Evolutionary conservation across 371 early-diverging fungal species (phyloP), one percentile per base, ranked within the genome.

Genomic region (Mucor racemosus): DNA sequence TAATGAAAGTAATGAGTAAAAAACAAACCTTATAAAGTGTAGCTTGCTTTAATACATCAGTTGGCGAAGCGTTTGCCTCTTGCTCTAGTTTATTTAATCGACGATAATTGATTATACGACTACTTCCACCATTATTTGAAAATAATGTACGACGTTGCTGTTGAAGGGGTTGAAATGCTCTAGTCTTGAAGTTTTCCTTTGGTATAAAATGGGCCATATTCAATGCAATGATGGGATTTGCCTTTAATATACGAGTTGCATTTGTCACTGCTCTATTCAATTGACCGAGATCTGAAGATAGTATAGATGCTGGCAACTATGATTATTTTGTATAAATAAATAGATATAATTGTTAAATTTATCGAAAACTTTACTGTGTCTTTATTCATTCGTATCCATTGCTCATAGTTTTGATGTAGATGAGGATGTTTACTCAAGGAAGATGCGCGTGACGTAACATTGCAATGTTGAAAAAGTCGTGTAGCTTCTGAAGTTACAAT

Each of bases 11-110:
- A 35, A 48, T 10, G 10, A 38, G 58, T n/a, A 33, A 39, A 38
- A 44, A 14, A 9, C 17, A 26, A 77, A 90, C 92, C 84, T 86
- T 87, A 81, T 91, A 92, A 36, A 91, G 79, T 41, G 82, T 82
- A 13, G 92, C 86, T 70, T 94, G 95, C 41, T 83, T 85, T 14
- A 69, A 58, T 14, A 89, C 70, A 73, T 93, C 88, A 39, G 82
- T 79, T 9, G 90, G 82, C 59, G 82, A 80, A 11, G 84, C 78
- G 46, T 90, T 86, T 4, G 94, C 93, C 35, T 90, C 91, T 48
- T 84, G 69, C 62, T 92, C 91, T n/a, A 94, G 71, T 50, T 65
- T 72, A 36, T 44, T 68, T 11, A 72, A 39, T 19, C 65, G 61
- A 36, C 73, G 73, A 40, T 62, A 68, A 40, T 64, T 65, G 33